phyloP scores from a whole-genome alignment of 2,329 filamentous ascomycete genomes.

The Rutstroemia sp. region DNA sequence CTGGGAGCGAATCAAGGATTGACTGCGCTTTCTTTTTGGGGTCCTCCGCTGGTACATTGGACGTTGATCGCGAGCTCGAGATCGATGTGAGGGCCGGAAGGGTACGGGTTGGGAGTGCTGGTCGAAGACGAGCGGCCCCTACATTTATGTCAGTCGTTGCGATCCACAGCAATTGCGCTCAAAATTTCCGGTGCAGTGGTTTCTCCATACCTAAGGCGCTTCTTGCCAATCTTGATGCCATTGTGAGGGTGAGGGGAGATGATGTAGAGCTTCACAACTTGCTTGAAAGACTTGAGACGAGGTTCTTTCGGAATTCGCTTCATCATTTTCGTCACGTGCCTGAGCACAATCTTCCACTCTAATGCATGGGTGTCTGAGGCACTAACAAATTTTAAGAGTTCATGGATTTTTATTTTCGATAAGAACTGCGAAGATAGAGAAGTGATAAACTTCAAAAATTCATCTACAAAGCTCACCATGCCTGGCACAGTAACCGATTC shows the following conservation, averaged over 20 bases:
- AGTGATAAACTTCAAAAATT: neutral
- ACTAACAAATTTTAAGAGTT: neutral
- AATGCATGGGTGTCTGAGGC: neutral
- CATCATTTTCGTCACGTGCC: conserved; percentile 8
- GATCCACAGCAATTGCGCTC: conserved; percentile 18
- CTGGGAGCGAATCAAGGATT: conserved; percentile 86
- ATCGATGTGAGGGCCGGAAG: conserved; percentile 67
- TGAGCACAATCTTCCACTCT: neutral
- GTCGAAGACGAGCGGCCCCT: conserved; percentile 82
- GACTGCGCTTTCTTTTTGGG: conserved; percentile 97
- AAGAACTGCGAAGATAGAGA: neutral
- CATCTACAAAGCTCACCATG: conserved; percentile 20
- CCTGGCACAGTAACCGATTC: conserved; percentile 14
- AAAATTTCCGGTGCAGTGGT: conserved; percentile 1
- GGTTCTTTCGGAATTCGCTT: conserved; percentile 20
- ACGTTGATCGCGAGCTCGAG: conserved; percentile 60
- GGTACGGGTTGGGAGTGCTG: conserved; percentile 66
- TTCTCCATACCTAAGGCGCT: conserved; percentile 84
- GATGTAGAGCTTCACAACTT: conserved; percentile 33
- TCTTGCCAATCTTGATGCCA: conserved; percentile 97
- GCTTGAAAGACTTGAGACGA: conserved; percentile 22
- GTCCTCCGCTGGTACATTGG: conserved; percentile 75
- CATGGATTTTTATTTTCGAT: conserved; percentile 5
- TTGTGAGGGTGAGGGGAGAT: conserved; percentile 61
- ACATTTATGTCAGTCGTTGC: conserved; percentile 41